A percentile compares a stretch with the other conserved stretches of the same genome.
Evolutionary conservation across 768 basidiomycete species (phyloP).

Genomic region (Mycena olivaceomarginata): DNA sequence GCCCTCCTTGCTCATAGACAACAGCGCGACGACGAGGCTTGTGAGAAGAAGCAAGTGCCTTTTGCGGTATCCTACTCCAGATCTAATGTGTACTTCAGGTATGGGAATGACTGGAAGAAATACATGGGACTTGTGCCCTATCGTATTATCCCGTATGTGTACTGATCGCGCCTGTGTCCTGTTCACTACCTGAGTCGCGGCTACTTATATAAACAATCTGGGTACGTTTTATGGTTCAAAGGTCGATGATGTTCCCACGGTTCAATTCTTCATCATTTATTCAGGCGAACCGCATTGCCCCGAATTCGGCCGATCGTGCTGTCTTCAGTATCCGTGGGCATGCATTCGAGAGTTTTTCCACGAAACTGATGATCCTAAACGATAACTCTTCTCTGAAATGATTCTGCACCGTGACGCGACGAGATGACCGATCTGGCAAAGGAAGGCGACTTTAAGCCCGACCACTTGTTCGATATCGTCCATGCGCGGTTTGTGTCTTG

Average conservation of each 20-base stretch:
- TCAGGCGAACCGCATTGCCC: no score
- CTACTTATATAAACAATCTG: no score
- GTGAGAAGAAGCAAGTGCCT: slow-evolving; percentile 85
- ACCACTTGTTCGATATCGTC: slow-evolving; percentile 9
- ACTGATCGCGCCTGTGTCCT: slow-evolving; percentile 55
- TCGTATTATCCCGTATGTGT: slow-evolving; percentile 83
- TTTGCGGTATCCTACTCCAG: neutral
- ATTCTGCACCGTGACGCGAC: no score
- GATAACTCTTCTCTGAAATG: no score
- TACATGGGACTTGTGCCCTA: slow-evolving; percentile 85
- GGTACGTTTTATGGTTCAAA: no score
- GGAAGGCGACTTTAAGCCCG: neutral
- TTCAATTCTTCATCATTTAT: no score
- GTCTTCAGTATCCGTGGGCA: no score
- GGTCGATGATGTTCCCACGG: no score
- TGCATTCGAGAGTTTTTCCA: no score
- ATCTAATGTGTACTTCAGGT: slow-evolving; percentile 65
- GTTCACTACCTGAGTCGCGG: no score
- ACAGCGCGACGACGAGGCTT: slow-evolving; percentile 92
- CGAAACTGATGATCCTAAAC: no score
- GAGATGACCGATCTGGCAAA: slow-evolving; percentile 2
- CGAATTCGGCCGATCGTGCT: no score
- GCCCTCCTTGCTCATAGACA: slow-evolving; percentile 95
- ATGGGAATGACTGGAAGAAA: slow-evolving; percentile 91
- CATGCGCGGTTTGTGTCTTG: slow-evolving; percentile 12